phyloP scores from a whole-genome alignment of 192 early-diverging fungal genomes.

The Mortierella antarctica region DNA sequence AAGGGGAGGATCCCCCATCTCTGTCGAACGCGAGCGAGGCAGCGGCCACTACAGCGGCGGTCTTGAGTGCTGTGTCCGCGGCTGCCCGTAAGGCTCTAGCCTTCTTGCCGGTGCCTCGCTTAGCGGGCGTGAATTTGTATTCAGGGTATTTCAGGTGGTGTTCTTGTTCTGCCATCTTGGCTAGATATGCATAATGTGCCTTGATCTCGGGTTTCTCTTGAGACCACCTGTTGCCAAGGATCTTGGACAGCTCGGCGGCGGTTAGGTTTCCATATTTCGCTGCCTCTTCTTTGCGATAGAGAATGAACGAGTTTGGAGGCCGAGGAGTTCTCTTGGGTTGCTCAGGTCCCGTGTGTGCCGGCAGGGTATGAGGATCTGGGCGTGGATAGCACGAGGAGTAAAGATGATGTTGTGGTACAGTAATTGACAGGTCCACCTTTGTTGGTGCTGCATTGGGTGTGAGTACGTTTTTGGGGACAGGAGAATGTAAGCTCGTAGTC shows the following conservation, averaged over 20 bases:
- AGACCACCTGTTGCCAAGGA: constrained; percentile 37
- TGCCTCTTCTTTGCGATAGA: constrained; percentile 41
- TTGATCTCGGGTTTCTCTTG: constrained; percentile 24
- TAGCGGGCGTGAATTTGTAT: constrained; percentile 52
- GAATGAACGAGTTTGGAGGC: constrained; percentile 55
- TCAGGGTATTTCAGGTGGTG: constrained; percentile 35
- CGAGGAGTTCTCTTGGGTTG: constrained; percentile 39
- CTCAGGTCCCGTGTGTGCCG: too few relatives aligned
- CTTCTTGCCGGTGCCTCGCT: constrained; percentile 30
- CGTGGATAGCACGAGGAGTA: background rate
- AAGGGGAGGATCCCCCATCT: background rate
- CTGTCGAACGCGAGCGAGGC: too few relatives aligned
- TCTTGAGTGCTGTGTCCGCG: background rate
- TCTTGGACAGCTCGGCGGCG: constrained; percentile 41
- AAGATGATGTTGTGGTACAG: too few relatives aligned
- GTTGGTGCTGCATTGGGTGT: background rate
- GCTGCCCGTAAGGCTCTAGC: constrained; percentile 10
- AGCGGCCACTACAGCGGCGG: background rate
- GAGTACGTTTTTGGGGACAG: background rate
- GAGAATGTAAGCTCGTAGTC: background rate
- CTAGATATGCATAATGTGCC: constrained; percentile 27
- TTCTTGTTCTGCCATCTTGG: constrained; percentile 26
- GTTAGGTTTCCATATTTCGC: constrained; percentile 21
- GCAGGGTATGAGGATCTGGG: background rate
- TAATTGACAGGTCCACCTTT: background rate